Base-by-base conservation (phyloP, 1,284 basidiomycete species). In the Takashimella tepidaria region DNA sequence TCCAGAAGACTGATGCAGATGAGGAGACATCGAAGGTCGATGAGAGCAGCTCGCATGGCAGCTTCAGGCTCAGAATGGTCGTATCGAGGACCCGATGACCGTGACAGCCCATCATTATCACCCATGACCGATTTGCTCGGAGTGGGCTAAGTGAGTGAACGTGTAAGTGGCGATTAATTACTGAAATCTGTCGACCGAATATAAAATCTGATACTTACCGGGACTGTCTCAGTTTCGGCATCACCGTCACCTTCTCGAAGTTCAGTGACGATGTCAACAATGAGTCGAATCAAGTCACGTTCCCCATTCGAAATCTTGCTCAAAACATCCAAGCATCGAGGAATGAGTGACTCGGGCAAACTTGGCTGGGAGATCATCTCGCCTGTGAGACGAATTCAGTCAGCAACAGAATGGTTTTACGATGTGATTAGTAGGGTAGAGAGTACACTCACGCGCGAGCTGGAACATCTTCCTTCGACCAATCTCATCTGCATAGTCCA, bases 401-500 rank as follows among this genome's bases (percentile, higher is more conserved):
- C 23, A 43, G 45, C 41, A 43, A 51, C 10, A 47, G n/a, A n/a
- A n/a, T 45, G 12, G 37, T 4, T 20, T 21, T 41, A 6, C 22
- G 31, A 8, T 37, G 31, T n/a, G 19, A 19, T n/a, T 26, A 25
- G 47, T 24, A 1, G 11, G 47, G 6, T 2, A 41, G 13, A 22
- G 16, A 8, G 16, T 4, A 6, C 3, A 83, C 86, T 75, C 67
- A 86, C 89, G 83, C 58, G 92, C 84, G 40, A 95, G 83, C 52
- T 84, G 82, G 67, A 95, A 95, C 80, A 96, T 89, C 76, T 92
- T 93, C 56, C 93, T 79, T 54, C 95, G 76, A 8, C 96, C 93
- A 65, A 93, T 92, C 74, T 98, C 92, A 75, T 98, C 96, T 25
- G 84, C 85, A 64, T 93, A 98, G 74, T 98, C 95, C 44, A 92